phyloP scores from a whole-genome alignment of 2,329 filamentous ascomycete genomes.

The Coniochaeta hoffmannii region DNA sequence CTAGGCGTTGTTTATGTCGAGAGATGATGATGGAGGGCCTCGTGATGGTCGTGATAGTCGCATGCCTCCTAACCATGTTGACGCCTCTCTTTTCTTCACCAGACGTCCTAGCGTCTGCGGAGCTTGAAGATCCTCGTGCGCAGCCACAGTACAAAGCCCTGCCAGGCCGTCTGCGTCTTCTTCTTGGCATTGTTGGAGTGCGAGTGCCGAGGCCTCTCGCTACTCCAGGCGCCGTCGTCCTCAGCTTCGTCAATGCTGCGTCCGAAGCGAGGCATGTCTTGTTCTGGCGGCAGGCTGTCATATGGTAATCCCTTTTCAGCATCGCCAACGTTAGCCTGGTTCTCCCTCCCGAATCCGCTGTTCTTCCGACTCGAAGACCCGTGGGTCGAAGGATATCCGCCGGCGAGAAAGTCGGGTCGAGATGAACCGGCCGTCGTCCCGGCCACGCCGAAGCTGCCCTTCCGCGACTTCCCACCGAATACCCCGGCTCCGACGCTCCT shows the following conservation, averaged over 20 bases:
- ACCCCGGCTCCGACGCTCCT: constrained; percentile 4
- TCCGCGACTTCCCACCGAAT: background rate
- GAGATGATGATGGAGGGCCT: background rate
- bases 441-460: background rate
- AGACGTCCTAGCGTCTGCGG: background rate
- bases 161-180: constrained; percentile 56
- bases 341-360: background rate
- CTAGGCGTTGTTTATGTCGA: background rate
- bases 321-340: constrained; percentile 7
- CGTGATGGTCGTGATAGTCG: background rate
- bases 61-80: too few relatives aligned
- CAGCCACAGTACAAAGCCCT: constrained; percentile 56
- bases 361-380: constrained; percentile 4
- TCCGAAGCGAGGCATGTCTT: constrained; percentile 19
- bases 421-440: background rate
- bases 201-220: constrained; percentile 27
- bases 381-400: background rate
- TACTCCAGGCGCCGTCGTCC: constrained; percentile 21
- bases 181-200: constrained; percentile 45
- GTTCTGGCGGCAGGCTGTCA: constrained; percentile 29
- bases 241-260: background rate
- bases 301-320: constrained; percentile 36
- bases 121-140: constrained; percentile 39
- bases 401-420: background rate
- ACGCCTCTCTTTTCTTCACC: background rate